Conservation (phyloP, 2,329 filamentous ascomycete genomes). For the Tolypocladium guangdongense region DNA sequence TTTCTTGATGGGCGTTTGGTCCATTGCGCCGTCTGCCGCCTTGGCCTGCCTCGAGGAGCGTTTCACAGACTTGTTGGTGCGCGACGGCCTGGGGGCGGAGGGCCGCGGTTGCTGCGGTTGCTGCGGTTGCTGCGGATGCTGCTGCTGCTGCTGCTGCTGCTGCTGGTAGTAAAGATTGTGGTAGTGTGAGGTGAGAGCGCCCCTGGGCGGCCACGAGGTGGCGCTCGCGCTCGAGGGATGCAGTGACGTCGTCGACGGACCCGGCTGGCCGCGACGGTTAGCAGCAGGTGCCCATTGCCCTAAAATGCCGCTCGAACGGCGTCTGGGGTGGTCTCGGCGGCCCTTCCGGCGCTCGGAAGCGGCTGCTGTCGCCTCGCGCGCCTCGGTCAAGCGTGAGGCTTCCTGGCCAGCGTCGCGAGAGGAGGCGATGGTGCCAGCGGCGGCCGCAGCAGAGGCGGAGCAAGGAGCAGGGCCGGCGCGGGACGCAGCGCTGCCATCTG, state of each 20-base stretch:
- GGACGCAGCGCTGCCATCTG: slow-evolving; percentile 5
- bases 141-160: background rate
- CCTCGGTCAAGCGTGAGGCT: background rate
- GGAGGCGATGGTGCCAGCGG: background rate
- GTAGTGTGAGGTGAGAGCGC: background rate
- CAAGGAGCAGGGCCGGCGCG: slow-evolving; percentile 7
- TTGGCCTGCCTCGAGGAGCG: slow-evolving; percentile 12
- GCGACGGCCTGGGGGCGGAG: slow-evolving; percentile 5
- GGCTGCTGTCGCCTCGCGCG: background rate
- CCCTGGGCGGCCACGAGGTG: background rate
- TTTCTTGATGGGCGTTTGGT: slow-evolving; percentile 32
- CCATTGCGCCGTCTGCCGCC: slow-evolving; percentile 17
- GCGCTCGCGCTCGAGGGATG: background rate
- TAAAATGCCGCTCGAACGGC: slow-evolving; percentile 2
- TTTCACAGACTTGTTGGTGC: slow-evolving; percentile 12
- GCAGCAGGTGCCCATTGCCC: slow-evolving; percentile 8
- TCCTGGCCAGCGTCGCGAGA: background rate
- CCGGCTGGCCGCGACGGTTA: slow-evolving; percentile 6
- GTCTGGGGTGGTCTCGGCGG: slow-evolving; percentile 4
- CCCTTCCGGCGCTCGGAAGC: background rate
- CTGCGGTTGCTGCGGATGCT: background rate
- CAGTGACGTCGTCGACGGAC: slow-evolving; percentile 1
- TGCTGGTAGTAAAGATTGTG: background rate
- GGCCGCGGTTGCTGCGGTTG: background rate
- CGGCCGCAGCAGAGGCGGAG: slow-evolving; percentile 1